A percentile compares a stretch with the other conserved stretches of the same genome.
phyloP scores from a whole-genome alignment of 2,329 filamentous ascomycete species.

The Cryphonectria radicalis region DNA sequence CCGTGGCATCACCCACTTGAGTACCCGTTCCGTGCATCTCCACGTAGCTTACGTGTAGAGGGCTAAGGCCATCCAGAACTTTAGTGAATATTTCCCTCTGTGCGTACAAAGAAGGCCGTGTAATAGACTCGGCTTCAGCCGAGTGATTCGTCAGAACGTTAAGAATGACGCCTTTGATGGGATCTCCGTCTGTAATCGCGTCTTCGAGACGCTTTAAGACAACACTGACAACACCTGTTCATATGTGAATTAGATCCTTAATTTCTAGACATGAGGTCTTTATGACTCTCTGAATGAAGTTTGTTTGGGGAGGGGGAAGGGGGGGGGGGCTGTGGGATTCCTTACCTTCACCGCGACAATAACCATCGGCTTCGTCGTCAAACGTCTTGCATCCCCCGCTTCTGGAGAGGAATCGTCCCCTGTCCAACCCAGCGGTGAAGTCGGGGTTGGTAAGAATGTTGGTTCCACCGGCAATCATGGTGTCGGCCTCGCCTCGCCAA shows the following conservation, averaged over 20 bases:
- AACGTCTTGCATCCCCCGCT: constrained; percentile 50
- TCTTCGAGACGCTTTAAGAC: constrained; percentile 15
- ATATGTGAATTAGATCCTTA: too few species aligned
- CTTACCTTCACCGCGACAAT: constrained; percentile 36
- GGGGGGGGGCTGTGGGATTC: neutral
- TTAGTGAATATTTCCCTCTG: constrained; percentile 9
- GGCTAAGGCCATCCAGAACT: neutral
- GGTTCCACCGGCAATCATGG: constrained; percentile 64
- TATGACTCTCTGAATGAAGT: too few species aligned
- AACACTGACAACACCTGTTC: neutral
- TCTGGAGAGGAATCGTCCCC: constrained; percentile 63
- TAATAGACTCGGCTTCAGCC: constrained; percentile 18
- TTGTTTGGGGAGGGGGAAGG: too few species aligned
- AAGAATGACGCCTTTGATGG: constrained; percentile 6
- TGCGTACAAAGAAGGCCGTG: neutral
- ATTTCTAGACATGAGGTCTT: too few species aligned
- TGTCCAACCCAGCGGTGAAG: constrained; percentile 63
- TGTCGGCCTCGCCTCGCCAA: constrained; percentile 66
- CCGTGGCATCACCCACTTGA: constrained; percentile 9
- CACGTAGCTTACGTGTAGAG: constrained; percentile 1
- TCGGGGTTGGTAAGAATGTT: constrained; percentile 70
- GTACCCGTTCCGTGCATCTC: constrained; percentile 23
- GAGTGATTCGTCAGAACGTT: constrained; percentile 15
- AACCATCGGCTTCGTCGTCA: constrained; percentile 52
- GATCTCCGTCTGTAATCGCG: constrained; percentile 5